A percentile compares a stretch with the other conserved stretches of the same genome.
These are phyloP conservation scores for Cercospora citrullina DNA, from an alignment of 2,329 filamentous ascomycete genomes.

Conservation along the genomic window DNA sequence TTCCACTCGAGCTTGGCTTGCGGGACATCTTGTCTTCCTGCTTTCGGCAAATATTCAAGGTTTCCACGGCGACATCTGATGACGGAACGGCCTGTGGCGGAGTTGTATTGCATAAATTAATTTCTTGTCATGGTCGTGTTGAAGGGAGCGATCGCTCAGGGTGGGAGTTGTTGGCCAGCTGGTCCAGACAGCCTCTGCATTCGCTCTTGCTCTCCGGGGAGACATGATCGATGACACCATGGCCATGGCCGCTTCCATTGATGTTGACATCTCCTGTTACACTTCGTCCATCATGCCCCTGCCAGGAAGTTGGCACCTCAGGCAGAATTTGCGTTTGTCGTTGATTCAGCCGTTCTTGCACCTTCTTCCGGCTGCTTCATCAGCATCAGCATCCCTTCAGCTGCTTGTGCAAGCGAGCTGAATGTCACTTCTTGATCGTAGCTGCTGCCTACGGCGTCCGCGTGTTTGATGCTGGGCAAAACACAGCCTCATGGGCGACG, in stretches of 20 bases:
- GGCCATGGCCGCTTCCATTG: neutral
- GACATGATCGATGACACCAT: neutral
- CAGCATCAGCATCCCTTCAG: neutral
- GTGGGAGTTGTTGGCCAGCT: neutral
- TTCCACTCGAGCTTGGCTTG: neutral
- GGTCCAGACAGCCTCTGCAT: neutral
- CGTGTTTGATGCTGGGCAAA: neutral
- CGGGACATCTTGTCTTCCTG: neutral
- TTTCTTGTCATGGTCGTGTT: neutral
- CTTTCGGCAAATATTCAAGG: neutral
- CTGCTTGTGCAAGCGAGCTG: neutral
- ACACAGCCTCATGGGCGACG: neutral
- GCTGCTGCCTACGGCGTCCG: neutral
- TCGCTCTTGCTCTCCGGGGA: neutral
- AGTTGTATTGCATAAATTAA: neutral
- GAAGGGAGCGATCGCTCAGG: neutral
- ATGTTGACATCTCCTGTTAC: neutral
- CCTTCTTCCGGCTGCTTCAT: neutral
- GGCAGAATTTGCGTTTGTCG: neutral
- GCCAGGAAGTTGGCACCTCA: neutral
- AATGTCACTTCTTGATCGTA: neutral
- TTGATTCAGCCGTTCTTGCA: neutral
- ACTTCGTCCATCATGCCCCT: neutral
- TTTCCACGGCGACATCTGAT: neutral
- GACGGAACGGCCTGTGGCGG: neutral